Evolutionary conservation across 2,329 filamentous ascomycete species (phyloP), one percentile per base, ranked within the genome.

Genomic region (Apiospora arundinis): DNA sequence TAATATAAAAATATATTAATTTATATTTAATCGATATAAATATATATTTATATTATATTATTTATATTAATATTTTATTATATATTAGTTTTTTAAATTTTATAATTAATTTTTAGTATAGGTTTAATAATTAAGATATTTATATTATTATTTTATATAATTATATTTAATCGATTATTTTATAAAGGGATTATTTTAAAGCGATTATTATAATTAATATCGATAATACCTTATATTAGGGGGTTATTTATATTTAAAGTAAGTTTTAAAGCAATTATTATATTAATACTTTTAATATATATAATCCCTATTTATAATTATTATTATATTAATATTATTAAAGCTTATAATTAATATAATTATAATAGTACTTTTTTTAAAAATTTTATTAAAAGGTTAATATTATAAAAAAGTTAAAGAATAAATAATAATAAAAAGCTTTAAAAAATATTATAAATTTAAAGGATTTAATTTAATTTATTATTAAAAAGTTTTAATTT

Each of bases 11-110:
- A 28, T 28, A 25, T 46, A 16, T 69, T 49, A 69, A 23, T 4
- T 46, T 23, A 23, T 46, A 69, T 18, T 69, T 69, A 44, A 44
- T 14, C 28, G 28, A 18, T 21, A 14, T 46, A 23, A 69, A 49
- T 4, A 28, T 69, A 46, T 69, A 44, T 4, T 69, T 23, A 66
- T 44, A 70, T 23, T 21, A 25, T 46, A 46, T 44, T 66, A 70
- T 69, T 60, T 40, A 52, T 60, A 69, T 69, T 32, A 66, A 42
- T 40, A 60, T 21, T 37, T 11, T 12, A 37, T 37, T 52, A 56
- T 69, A 46, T 18, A 46, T 7, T 21, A 18, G n/a, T n/a, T 46
- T 46, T 46, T 46, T 46, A 46, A 18, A n/a, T n/a, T n/a, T n/a
- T n/a, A n/a, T n/a, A n/a, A n/a, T n/a, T n/a, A n/a, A n/a, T n/a